Conservation (phyloP, 305 asterid genomes). For the Ilex paraguariensis region DNA sequence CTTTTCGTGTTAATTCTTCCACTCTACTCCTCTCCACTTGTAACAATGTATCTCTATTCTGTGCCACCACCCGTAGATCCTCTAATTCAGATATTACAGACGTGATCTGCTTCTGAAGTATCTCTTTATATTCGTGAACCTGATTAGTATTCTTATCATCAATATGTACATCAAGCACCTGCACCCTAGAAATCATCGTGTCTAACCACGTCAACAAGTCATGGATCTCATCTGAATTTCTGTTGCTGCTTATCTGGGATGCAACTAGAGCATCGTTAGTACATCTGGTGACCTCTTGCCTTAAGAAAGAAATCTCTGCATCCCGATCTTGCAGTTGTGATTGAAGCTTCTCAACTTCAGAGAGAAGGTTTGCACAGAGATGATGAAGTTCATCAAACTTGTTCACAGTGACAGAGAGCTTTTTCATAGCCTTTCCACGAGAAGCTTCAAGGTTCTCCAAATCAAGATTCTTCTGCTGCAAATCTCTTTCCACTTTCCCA, state of each 20-base stretch:
- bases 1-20: constrained; percentile 58
- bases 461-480: constrained; percentile 66
- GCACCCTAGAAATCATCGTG: constrained; percentile 46
- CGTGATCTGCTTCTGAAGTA: constrained; percentile 55
- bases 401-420: constrained; percentile 89
- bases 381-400: constrained; percentile 93
- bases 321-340: constrained; percentile 88
- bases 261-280: constrained; percentile 75
- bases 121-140: constrained; percentile 46
- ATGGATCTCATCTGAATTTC: constrained; percentile 59
- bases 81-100: constrained; percentile 76
- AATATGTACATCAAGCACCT: constrained; percentile 38
- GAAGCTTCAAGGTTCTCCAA: constrained; percentile 85
- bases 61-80: constrained; percentile 59
- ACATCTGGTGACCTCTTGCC: constrained; percentile 98
- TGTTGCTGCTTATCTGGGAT: constrained; percentile 63
- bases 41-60: constrained; percentile 51
- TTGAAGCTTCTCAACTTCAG: constrained; percentile 98
- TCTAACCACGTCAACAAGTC: constrained; percentile 71
- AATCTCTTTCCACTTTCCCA: constrained; percentile 54
- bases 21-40: constrained; percentile 72
- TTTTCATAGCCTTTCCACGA: constrained; percentile 84
- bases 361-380: constrained; percentile 76
- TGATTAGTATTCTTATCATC: constrained; percentile 34
- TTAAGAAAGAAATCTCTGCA: constrained; percentile 86